These are phyloP conservation scores for Smittium culicis DNA, from an alignment of 371 early-diverging fungal species.

Conservation along the genomic window DNA sequence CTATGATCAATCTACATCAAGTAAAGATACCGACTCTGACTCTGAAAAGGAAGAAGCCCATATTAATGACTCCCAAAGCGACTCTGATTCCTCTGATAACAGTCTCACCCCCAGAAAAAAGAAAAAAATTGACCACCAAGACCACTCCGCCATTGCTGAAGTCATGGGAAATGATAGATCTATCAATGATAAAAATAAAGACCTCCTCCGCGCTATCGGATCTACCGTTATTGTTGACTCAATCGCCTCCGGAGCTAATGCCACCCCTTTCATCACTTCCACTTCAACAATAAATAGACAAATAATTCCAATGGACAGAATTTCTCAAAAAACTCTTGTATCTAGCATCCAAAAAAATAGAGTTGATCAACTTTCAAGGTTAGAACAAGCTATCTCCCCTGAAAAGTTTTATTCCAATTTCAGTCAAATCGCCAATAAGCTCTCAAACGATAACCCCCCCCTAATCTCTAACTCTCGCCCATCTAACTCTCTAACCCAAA, in stretches of 20 bases:
- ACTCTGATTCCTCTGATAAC: no score
- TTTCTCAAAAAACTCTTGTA: no score
- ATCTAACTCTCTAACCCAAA: not conserved
- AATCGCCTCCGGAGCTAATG: not conserved
- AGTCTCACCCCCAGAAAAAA: no score
- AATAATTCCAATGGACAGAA: not conserved
- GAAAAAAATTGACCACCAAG: slow-evolving; percentile 24
- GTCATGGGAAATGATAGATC: slow-evolving; percentile 1
- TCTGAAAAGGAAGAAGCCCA: slow-evolving; percentile 26
- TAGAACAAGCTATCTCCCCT: no score
- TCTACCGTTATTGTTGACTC: not conserved
- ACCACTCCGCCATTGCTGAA: not conserved
- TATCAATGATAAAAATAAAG: not conserved
- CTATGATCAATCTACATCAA: slow-evolving; percentile 32
- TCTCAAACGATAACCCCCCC: no score
- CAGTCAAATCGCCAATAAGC: no score
- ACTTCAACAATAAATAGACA: not conserved
- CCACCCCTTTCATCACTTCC: not conserved
- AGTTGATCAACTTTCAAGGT: no score
- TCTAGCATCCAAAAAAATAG: no score
- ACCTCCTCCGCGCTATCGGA: not conserved
- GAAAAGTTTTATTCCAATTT: no score
- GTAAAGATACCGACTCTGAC: slow-evolving; percentile 30
- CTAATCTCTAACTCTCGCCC: no score
- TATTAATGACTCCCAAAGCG: no score